These are phyloP conservation scores for Cutaneotrichosporon sp. DNA, from an alignment of 1,284 basidiomycete species.

Conservation along the genomic window DNA sequence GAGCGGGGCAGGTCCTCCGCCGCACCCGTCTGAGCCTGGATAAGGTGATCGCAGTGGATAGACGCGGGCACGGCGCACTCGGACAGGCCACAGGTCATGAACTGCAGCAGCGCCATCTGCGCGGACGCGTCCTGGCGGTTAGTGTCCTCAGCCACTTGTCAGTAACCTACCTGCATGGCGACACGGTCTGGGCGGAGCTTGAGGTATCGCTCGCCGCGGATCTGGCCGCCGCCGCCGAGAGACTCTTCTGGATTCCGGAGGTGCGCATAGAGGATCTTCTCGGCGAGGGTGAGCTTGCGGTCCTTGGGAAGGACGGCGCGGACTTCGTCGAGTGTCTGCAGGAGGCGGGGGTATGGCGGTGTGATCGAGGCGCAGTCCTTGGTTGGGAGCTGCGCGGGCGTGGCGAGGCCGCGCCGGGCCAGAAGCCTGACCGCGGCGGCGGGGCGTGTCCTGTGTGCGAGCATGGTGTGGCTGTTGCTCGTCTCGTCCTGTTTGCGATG, in stretches of 20 bases:
- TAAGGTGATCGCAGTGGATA: conserved; percentile 96
- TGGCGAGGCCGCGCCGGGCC: conserved; percentile 37
- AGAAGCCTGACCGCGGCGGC: conserved; percentile 9
- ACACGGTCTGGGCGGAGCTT: conserved; percentile 88
- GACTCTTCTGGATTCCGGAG: conserved; percentile 69
- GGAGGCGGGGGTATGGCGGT: conserved; percentile 77
- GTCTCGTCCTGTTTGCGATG: neutral
- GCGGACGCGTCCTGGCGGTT: conserved; percentile 73
- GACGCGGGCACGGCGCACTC: conserved; percentile 79
- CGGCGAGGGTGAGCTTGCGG: conserved; percentile 71
- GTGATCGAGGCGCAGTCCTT: conserved; percentile 63
- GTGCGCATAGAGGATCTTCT: conserved; percentile 98
- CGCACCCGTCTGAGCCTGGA: conserved; percentile 61
- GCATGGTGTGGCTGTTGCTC: conserved; percentile 8
- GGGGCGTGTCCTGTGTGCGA: conserved; percentile 13
- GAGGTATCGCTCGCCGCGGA: conserved; percentile 84
- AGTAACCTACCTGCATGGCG: conserved; percentile 71
- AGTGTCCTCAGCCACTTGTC: neutral
- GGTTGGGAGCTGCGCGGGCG: conserved; percentile 37
- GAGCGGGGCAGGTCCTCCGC: conserved; percentile 53
- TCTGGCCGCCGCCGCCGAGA: conserved; percentile 59
- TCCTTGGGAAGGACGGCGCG: conserved; percentile 61
- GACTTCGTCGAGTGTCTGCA: conserved; percentile 68
- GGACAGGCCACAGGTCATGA: conserved; percentile 92
- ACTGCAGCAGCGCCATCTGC: conserved; percentile 90